Evolutionary conservation across 805 yeast genomes (phyloP).

Genomic region (Metschnikowia picachoensis): DNA sequence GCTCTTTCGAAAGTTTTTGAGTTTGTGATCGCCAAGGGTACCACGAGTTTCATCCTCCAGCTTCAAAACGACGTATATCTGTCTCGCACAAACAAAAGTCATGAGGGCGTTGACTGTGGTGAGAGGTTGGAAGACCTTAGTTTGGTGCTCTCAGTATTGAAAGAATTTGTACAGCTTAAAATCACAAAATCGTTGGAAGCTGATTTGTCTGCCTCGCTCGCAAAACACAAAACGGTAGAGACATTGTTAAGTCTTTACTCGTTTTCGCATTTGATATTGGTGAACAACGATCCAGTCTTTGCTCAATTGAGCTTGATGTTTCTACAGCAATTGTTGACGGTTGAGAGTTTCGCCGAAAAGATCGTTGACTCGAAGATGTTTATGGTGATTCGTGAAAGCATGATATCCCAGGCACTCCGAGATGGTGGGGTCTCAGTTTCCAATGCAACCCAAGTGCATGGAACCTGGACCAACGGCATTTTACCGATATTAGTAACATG

Average conservation of each 20-base stretch:
- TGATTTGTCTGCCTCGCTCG: constrained; percentile 49
- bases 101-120: constrained; percentile 32
- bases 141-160: constrained; percentile 60
- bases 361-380: constrained; percentile 59
- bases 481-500: constrained; percentile 62
- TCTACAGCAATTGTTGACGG: constrained; percentile 61
- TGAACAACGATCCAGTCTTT: constrained; percentile 61
- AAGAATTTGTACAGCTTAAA: constrained; percentile 49
- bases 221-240: constrained; percentile 57
- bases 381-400: constrained; percentile 68
- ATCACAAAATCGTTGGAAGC: constrained; percentile 45
- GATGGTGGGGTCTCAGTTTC: constrained; percentile 57
- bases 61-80: constrained; percentile 54
- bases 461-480: constrained; percentile 83
- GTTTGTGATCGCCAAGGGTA: constrained; percentile 60
- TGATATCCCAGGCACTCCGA: constrained; percentile 63
- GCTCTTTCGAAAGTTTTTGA: constrained; percentile 57
- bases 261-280: constrained; percentile 56
- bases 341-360: constrained; percentile 61
- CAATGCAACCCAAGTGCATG: constrained; percentile 54
- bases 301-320: constrained; percentile 70
- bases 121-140: constrained; percentile 63
- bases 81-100: constrained; percentile 31
- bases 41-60: constrained; percentile 53
- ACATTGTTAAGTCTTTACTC: constrained; percentile 64